Evolutionary conservation across 345 rosid species (phyloP).

Genomic region (Carallia pectinifolia): DNA sequence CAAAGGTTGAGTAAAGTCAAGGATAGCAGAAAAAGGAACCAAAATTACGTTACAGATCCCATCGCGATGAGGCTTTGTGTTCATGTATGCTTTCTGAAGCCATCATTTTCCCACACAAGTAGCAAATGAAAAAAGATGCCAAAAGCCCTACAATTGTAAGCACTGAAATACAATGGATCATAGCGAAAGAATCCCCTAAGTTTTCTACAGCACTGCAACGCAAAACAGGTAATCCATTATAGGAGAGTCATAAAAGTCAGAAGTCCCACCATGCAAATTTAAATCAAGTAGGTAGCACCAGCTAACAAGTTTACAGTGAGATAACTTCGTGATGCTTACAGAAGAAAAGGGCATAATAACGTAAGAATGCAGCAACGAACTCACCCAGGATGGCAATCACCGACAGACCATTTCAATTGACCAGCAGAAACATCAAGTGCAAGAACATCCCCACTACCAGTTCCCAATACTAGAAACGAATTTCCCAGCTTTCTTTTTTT

Average conservation of each 20-base stretch:
- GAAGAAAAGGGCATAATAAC: neutral
- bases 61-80: too few species aligned
- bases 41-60: too few species aligned
- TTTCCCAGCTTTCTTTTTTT: conserved; percentile 70
- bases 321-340: neutral
- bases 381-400: conserved; percentile 96
- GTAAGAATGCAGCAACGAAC: conserved; percentile 17
- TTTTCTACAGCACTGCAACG: neutral
- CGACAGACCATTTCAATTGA: conserved; percentile 77
- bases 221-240: neutral
- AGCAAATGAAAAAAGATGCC: too few species aligned
- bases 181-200: neutral
- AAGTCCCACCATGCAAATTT: neutral
- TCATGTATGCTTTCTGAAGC: too few species aligned
- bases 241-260: neutral
- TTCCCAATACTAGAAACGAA: conserved; percentile 70
- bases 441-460: conserved; percentile 86
- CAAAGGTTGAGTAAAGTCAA: too few species aligned
- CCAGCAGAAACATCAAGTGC: conserved; percentile 95
- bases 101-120: too few species aligned
- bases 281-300: neutral
- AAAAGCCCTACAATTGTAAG: neutral
- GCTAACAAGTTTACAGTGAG: neutral
- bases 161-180: neutral
- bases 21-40: too few species aligned